These are phyloP conservation scores for Thuidium tamariscinum DNA, from an alignment of 225 moss, liverwort and hornwort genomes.

Conservation along the genomic window DNA sequence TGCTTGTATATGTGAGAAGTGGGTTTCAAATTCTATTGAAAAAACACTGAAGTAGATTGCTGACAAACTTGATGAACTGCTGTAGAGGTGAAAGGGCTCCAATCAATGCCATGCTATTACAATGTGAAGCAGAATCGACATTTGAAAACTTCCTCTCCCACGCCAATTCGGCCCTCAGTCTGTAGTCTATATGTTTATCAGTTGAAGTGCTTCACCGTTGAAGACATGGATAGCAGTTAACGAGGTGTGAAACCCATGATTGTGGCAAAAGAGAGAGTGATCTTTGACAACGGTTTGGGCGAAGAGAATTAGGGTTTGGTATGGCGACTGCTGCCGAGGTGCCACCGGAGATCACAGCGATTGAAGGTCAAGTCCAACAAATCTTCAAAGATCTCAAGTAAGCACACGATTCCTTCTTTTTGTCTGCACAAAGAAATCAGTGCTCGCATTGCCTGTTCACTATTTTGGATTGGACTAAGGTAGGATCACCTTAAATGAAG, in stretches of 20 bases:
- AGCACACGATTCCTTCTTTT: not conserved
- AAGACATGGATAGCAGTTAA: not conserved
- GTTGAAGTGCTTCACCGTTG: not conserved
- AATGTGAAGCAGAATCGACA: not conserved
- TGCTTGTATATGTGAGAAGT: not conserved
- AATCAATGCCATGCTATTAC: not conserved
- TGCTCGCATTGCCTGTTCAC: not conserved
- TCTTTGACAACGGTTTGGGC: not conserved
- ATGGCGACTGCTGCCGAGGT: not conserved
- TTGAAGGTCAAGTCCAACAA: conserved; percentile 9
- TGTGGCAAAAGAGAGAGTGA: not conserved
- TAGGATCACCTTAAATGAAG: not conserved
- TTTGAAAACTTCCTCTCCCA: not conserved
- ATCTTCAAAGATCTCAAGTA: conserved; percentile 34
- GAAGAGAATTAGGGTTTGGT: not conserved
- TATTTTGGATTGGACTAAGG: not conserved
- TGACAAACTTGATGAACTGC: not conserved
- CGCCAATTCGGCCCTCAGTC: too few species aligned
- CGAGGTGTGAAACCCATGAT: not conserved
- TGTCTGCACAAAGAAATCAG: not conserved
- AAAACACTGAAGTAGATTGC: not conserved
- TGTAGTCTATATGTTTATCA: not conserved
- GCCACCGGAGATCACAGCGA: not conserved
- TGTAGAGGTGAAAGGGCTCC: too few species aligned
- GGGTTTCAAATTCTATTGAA: not conserved